Percentiles rank a stretch among this genome's conserved stretches.
Conservation (phyloP, 2,329 filamentous ascomycete species). For the Aureobasidium sp. region DNA sequence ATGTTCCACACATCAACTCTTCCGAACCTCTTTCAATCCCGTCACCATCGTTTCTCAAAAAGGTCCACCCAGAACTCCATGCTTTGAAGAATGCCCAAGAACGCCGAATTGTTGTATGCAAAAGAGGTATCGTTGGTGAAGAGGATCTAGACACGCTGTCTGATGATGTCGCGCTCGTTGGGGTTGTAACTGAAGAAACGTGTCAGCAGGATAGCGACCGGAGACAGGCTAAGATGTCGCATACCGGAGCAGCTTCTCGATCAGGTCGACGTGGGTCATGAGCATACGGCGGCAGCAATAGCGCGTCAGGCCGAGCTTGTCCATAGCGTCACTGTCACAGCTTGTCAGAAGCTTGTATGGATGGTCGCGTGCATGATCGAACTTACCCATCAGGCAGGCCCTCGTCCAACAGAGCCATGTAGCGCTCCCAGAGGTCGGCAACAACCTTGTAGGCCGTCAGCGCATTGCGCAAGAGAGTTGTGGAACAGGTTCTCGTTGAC, state of each 20-base stretch:
- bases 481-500: conserved; percentile 16
- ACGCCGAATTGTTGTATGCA: conserved; percentile 10
- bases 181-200: conserved; percentile 28
- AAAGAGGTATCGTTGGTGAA: neutral
- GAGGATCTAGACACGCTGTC: neutral
- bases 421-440: conserved; percentile 95
- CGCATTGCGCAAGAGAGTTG: neutral
- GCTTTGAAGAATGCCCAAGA: neutral
- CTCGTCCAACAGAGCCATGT: conserved; percentile 80
- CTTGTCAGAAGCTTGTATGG: conserved; percentile 1
- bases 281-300: conserved; percentile 99
- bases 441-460: conserved; percentile 60
- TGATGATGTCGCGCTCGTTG: conserved; percentile 31
- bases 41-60: neutral
- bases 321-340: conserved; percentile 76
- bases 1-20: neutral
- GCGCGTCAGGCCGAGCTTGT: conserved; percentile 82
- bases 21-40: neutral
- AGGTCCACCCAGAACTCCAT: conserved; percentile 1
- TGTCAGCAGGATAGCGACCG: neutral
- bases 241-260: conserved; percentile 95
- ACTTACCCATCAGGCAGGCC: conserved; percentile 34
- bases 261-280: conserved; percentile 98
- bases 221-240: neutral
- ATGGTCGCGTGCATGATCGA: neutral